Evolutionary conservation across 345 rosid species (phyloP), one percentile per base, ranked within the genome.

Genomic region (Balakata baccata): DNA sequence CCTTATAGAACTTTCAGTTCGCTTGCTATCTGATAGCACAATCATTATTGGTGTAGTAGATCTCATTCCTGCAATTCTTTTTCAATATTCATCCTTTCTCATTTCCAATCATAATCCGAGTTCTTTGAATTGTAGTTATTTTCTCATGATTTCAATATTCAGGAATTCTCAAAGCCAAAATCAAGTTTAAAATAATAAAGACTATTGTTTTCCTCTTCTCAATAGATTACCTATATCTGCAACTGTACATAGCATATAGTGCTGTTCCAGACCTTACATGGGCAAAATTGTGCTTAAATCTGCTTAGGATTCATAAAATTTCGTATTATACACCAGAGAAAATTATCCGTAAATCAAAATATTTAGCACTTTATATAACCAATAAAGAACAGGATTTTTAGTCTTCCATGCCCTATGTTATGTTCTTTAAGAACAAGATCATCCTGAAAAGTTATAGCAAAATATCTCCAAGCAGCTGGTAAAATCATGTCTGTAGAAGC

Each of bases 401-500:
- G 14, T 38, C 11, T 61, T 62, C 12, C 37, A 37, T 62, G 11
- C 16, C 11, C 3, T 38, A 11, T 62, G 18, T 37, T 23, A 58
- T 58, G 38, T 23, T 11, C 37, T 57, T 34, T 61, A 10, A 61
- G 43, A 38, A 37, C 66, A 62, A 62, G 46, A 16, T 62, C 66
- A 62, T 62, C 66, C 45, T 37, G 47, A 62, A 43, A 43, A 43
- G 68, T 37, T 13, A 0, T 52, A 69, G 38, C 13, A 18, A 34
- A 45, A n/a, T 22, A 18, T 74, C 34, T 64, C 46, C 65, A 20
- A 22, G 0, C 54, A 45, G 50, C 46, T 10, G 41, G 11, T 37
- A 25, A 62, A 66, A 72, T 23, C 29, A 85, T 85, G 88, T 71
- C 87, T 3, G 34, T 10, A 23, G 72, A 76, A 74, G 64, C 34